These are phyloP conservation scores for Lomentospora prolificans DNA, from an alignment of 2,329 filamentous ascomycete genomes.

Conservation along the genomic window DNA sequence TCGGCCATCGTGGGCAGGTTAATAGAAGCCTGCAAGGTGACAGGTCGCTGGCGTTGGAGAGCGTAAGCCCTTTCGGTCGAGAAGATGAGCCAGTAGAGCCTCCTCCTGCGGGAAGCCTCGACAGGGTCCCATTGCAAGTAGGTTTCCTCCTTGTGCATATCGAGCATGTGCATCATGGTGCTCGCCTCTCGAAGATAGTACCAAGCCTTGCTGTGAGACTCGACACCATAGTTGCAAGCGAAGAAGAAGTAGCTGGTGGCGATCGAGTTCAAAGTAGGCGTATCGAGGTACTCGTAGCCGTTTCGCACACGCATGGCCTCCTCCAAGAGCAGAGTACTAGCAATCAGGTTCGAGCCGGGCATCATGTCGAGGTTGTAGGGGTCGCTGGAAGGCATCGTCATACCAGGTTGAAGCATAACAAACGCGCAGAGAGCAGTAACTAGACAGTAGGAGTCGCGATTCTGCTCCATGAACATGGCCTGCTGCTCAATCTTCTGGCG, in stretches of 20 bases:
- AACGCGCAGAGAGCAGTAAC: slow-evolving; percentile 56
- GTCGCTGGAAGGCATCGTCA: slow-evolving; percentile 48
- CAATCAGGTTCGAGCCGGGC: slow-evolving; percentile 50
- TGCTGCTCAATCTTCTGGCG: slow-evolving; percentile 49
- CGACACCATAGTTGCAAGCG: slow-evolving; percentile 59
- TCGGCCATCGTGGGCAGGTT: slow-evolving; percentile 53
- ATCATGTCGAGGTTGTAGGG: slow-evolving; percentile 46
- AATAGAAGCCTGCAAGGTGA: slow-evolving; percentile 61
- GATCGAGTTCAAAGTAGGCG: slow-evolving; percentile 45
- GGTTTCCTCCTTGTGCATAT: slow-evolving; percentile 52
- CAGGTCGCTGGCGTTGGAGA: slow-evolving; percentile 57
- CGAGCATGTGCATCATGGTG: slow-evolving; percentile 53
- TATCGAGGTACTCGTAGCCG: slow-evolving; percentile 49
- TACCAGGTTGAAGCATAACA: slow-evolving; percentile 60
- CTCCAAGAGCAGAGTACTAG: slow-evolving; percentile 56
- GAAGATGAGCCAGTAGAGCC: slow-evolving; percentile 65
- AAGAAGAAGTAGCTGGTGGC: slow-evolving; percentile 75
- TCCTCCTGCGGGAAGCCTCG: slow-evolving; percentile 53
- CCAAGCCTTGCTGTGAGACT: slow-evolving; percentile 69
- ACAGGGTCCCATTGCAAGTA: slow-evolving; percentile 49
- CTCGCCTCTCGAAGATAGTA: slow-evolving; percentile 69
- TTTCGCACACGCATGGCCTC: slow-evolving; percentile 57
- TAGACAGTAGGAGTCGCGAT: slow-evolving; percentile 53
- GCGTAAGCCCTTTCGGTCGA: slow-evolving; percentile 64
- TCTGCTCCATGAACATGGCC: slow-evolving; percentile 50